Evolutionary conservation across 192 early-diverging fungal genomes (phyloP).

Genomic region (Coemansia sp.): DNA sequence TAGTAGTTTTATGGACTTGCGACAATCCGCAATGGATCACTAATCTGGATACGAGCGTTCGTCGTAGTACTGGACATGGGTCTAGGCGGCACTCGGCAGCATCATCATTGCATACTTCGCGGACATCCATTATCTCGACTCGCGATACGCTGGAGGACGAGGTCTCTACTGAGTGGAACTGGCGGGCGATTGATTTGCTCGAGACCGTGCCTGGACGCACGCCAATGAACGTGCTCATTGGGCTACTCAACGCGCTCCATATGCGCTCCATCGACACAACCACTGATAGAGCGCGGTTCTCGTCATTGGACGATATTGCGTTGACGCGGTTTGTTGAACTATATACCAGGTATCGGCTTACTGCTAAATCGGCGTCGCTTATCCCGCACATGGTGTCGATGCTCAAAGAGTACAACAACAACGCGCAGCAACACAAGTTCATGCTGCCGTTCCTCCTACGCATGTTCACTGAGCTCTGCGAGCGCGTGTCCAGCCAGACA

Average conservation of each 20-base stretch:
- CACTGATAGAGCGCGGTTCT: slow-evolving; percentile 9
- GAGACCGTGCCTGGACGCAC: slow-evolving; percentile 41
- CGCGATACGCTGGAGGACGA: slow-evolving; percentile 13
- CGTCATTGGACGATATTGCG: slow-evolving; percentile 27
- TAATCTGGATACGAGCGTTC: slow-evolving; percentile 14
- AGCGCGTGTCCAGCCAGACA: slow-evolving; percentile 29
- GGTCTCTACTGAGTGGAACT: slow-evolving; percentile 46
- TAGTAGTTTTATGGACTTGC: slow-evolving; percentile 38
- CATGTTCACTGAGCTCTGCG: slow-evolving; percentile 49
- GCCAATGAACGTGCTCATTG: slow-evolving; percentile 24
- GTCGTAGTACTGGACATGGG: not conserved
- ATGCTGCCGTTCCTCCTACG: slow-evolving; percentile 52
- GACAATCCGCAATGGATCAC: slow-evolving; percentile 52
- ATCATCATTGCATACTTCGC: slow-evolving; percentile 32
- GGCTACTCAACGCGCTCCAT: slow-evolving; percentile 36
- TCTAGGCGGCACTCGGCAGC: slow-evolving; percentile 24
- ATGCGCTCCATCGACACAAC: slow-evolving; percentile 15
- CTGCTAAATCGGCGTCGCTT: slow-evolving; percentile 32
- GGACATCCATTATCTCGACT: not conserved
- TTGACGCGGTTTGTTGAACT: slow-evolving; percentile 48
- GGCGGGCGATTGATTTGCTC: slow-evolving; percentile 41
- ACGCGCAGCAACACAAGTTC: slow-evolving; percentile 31
- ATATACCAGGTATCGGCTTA: slow-evolving; percentile 29
- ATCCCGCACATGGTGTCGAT: slow-evolving; percentile 35
- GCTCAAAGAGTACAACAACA: slow-evolving; percentile 34